phyloP scores from a whole-genome alignment of 345 rosid genomes.

The Dimocarpus longan region DNA sequence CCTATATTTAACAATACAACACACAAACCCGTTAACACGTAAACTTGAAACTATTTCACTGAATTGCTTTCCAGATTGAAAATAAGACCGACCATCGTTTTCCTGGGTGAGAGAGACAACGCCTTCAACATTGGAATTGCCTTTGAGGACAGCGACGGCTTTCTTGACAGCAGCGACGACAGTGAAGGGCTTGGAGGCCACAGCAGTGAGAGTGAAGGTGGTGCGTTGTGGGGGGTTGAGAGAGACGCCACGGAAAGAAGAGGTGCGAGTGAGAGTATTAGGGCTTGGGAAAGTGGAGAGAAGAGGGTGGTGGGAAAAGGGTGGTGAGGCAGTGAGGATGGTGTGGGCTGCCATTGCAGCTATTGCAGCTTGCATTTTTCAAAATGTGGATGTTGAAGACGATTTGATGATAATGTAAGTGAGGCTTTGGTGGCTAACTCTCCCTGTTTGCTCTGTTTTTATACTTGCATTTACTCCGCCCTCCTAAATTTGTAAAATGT shows the following conservation, averaged over 20 bases:
- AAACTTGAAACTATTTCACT: background rate
- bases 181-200: constrained; percentile 43
- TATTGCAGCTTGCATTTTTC: constrained; percentile 33
- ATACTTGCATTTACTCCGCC: too few species aligned
- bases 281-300: constrained; percentile 27
- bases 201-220: constrained; percentile 39
- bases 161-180: constrained; percentile 72
- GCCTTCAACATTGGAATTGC: constrained; percentile 81
- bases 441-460: too few species aligned
- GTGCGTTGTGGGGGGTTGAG: constrained; percentile 46
- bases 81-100: constrained; percentile 48
- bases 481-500: too few species aligned
- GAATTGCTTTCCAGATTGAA: background rate
- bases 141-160: constrained; percentile 91
- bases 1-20: constrained; percentile 49
- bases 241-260: constrained; percentile 63
- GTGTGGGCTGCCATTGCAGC: constrained; percentile 71
- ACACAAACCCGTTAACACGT: constrained; percentile 8
- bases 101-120: constrained; percentile 83
- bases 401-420: constrained; percentile 27
- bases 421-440: constrained; percentile 12
- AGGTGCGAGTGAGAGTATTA: constrained; percentile 24
- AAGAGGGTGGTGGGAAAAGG: constrained; percentile 17
- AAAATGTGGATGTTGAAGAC: background rate
- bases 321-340: constrained; percentile 39